Base-by-base conservation (phyloP, 164 flowering plant species). In the Tetrastigma voinierianum region DNA sequence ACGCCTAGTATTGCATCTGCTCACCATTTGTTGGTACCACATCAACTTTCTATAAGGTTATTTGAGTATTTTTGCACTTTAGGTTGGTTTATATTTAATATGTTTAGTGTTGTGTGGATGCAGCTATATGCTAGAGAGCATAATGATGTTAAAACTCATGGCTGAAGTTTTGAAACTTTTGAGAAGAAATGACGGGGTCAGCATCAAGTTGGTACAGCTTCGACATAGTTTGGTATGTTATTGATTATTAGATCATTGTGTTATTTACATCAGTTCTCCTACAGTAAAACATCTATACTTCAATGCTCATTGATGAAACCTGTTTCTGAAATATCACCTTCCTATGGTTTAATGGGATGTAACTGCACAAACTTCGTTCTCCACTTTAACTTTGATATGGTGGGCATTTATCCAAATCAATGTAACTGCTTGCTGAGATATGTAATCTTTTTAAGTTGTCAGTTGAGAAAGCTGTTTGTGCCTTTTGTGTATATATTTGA, bases 141-240 rank as follows among this genome's bases (percentile, higher is more conserved):
- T 52, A 93, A 86, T 66, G 90, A 96, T 78, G 62, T 60, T 54
- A 75, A n/a, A 77, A 32, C 88, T 88, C 51, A 82, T 93, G 97
- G 84, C 67, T 32, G 85, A 89, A 18, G 66, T 90, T 17, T 84
- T 96, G 93, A 77, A 81, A 59, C 84, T 87, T 55, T 21, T 93
- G 77, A 86, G 86, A 72, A 79, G 56, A 74, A 96, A 93, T 79
- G 76, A 73, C 72, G n/a, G n/a, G n/a, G n/a, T 67, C 93, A 55
- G 21, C 49, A 90, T 72, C 97, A 93, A 72, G 84, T 98, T 74
- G 85, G 91, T 54, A 96, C 98, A 13, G 98, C 97, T 49, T n/a
- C n/a, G 99, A 96, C 81, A 83, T 93, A 63, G 87, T 93, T 61
- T 91, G 97, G 99, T 96, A 78, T n/a, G n/a, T 59, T 20, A 6